Conservation (phyloP, 208 protist species). For the Trypanosoma mega region DNA sequence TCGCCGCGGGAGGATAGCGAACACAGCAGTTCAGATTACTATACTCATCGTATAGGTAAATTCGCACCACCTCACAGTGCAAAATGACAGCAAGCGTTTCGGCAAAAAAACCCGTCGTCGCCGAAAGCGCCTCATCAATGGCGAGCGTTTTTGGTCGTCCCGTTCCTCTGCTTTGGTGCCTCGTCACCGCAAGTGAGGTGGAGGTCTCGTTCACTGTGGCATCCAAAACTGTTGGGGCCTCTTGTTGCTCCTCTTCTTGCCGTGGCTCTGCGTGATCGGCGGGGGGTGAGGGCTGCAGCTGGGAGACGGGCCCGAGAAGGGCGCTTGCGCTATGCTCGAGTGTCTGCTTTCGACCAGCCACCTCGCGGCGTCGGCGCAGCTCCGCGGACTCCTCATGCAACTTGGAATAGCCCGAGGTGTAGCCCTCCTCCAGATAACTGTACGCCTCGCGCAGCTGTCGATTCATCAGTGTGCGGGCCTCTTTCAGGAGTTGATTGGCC, state of each 20-base stretch:
- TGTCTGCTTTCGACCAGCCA: neutral
- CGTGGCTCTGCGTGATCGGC: neutral
- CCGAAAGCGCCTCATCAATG: constrained; percentile 43
- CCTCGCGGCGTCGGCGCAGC: neutral
- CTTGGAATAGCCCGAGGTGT: constrained; percentile 69
- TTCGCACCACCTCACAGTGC: constrained; percentile 79
- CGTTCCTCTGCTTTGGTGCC: constrained; percentile 1
- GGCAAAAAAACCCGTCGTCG: constrained; percentile 60
- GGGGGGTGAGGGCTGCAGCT: too few species aligned
- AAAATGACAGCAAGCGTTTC: constrained; percentile 78
- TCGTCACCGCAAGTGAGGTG: neutral
- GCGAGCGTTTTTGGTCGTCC: constrained; percentile 23
- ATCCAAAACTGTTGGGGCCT: neutral
- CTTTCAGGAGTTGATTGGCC: constrained; percentile 42
- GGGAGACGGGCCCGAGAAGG: too few species aligned
- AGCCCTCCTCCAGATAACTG: constrained; percentile 66
- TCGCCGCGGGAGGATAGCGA: constrained; percentile 52
- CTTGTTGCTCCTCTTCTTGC: neutral
- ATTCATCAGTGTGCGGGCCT: constrained; percentile 60
- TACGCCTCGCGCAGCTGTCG: constrained; percentile 63
- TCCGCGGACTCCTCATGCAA: constrained; percentile 33
- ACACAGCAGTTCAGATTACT: constrained; percentile 64
- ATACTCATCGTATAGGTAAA: constrained; percentile 86
- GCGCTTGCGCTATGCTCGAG: neutral
- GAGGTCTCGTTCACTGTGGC: neutral